A percentile compares a stretch with the other conserved stretches of the same genome.
Evolutionary conservation across 768 basidiomycete species (phyloP).

Genomic region (Pisolithus microcarpus): DNA sequence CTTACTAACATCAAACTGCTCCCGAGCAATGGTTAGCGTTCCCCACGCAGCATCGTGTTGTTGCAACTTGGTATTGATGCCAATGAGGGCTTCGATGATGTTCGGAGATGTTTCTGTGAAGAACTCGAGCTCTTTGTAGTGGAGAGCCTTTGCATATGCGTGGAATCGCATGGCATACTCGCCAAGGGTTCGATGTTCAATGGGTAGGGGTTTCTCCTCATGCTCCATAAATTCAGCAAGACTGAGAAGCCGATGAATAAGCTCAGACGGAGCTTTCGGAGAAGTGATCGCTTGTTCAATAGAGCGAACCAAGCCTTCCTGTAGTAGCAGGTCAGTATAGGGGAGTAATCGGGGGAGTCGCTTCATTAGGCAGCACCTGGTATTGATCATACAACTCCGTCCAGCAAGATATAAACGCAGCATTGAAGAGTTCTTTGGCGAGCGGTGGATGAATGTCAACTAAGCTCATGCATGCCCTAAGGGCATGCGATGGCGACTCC

Average conservation of each 20-base stretch:
- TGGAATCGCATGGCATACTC: slow-evolving; percentile 90
- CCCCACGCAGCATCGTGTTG: slow-evolving; percentile 99
- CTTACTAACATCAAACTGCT: slow-evolving; percentile 83
- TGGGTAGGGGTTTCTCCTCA: slow-evolving; percentile 91
- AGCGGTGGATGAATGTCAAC: slow-evolving; percentile 88
- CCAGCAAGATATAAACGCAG: slow-evolving; percentile 98
- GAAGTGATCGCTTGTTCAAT: slow-evolving; percentile 84
- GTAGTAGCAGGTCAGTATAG: slow-evolving; percentile 9
- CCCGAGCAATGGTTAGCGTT: slow-evolving; percentile 81
- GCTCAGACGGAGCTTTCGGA: slow-evolving; percentile 69
- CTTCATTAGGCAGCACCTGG: slow-evolving; percentile 48
- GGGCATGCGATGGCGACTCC: slow-evolving; percentile 96
- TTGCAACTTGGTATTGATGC: slow-evolving; percentile 93
- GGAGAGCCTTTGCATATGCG: slow-evolving; percentile 94
- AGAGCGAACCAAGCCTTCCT: slow-evolving; percentile 93
- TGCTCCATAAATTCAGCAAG: slow-evolving; percentile 99
- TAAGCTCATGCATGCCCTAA: slow-evolving; percentile 90
- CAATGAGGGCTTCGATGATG: slow-evolving; percentile 90
- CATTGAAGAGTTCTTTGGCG: slow-evolving; percentile 93
- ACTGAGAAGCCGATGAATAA: slow-evolving; percentile 86
- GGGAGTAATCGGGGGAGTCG: not conserved
- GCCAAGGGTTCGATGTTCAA: slow-evolving; percentile 88
- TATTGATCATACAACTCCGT: slow-evolving; percentile 92
- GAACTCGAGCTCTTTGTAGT: slow-evolving; percentile 98
- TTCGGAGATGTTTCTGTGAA: slow-evolving; percentile 86